These are phyloP conservation scores for Cutaneotrichosporon curvatum DNA, from an alignment of 1,284 basidiomycete species.

Conservation along the genomic window DNA sequence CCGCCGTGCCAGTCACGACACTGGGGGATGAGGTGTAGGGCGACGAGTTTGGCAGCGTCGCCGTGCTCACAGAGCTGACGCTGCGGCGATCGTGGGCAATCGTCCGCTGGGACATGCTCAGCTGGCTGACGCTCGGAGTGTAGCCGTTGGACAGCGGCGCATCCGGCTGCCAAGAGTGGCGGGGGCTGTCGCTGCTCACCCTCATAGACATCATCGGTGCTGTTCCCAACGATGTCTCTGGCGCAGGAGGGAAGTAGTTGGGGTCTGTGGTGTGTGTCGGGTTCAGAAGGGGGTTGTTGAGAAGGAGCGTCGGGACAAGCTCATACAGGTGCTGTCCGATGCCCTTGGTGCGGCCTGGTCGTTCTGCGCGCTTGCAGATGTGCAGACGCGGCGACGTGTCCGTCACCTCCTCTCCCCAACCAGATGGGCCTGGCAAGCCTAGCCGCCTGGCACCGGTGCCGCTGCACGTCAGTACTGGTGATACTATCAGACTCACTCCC, in stretches of 20 bases:
- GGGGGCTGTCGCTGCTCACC: too few species aligned
- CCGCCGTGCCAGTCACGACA: not conserved
- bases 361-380: slow-evolving; percentile 35
- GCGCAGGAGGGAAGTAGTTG: slow-evolving; percentile 45
- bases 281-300: slow-evolving; percentile 44
- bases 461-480: slow-evolving; percentile 2
- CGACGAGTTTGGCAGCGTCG: slow-evolving; percentile 2
- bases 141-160: too few species aligned
- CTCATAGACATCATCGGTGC: too few species aligned
- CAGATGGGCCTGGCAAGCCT: slow-evolving; percentile 37
- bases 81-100: slow-evolving; percentile 2
- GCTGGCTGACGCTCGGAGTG: too few species aligned
- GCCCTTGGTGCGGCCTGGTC: slow-evolving; percentile 26
- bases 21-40: not conserved
- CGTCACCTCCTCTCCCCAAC: slow-evolving; percentile 43
- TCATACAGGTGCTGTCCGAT: slow-evolving; percentile 45
- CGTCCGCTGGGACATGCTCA: too few species aligned
- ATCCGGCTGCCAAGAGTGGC: too few species aligned
- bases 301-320: slow-evolving; percentile 42
- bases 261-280: slow-evolving; percentile 39
- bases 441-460: slow-evolving; percentile 34
- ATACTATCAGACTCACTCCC: slow-evolving; percentile 56
- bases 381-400: slow-evolving; percentile 44
- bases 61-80: slow-evolving; percentile 9
- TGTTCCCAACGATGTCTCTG: slow-evolving; percentile 7